Conservation (phyloP, 805 yeast genomes). For the Clavispora phyllophila region DNA sequence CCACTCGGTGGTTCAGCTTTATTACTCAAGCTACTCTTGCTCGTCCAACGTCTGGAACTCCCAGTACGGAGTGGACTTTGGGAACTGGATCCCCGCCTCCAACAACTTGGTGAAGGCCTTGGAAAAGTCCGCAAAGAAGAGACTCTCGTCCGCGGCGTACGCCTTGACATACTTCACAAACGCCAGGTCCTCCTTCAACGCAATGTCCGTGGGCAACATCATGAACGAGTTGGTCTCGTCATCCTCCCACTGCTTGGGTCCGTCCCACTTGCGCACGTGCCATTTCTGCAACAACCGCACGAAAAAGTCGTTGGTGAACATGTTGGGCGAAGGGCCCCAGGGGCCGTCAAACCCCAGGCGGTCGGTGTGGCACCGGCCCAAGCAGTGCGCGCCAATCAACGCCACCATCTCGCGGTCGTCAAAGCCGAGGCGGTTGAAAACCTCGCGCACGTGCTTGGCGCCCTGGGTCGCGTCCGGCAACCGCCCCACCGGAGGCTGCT, state of each 20-base stretch:
- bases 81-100: conserved; percentile 32
- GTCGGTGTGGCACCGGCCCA: conserved; percentile 35
- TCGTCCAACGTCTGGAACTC: conserved; percentile 12
- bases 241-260: conserved; percentile 38
- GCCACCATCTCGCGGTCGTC: conserved; percentile 38
- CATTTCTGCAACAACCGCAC: conserved; percentile 45
- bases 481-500: conserved; percentile 42
- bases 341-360: conserved; percentile 40
- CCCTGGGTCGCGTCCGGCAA: conserved; percentile 47
- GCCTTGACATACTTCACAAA: conserved; percentile 43
- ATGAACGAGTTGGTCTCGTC: conserved; percentile 35
- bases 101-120: conserved; percentile 42
- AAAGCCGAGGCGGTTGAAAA: conserved; percentile 44
- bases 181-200: conserved; percentile 41
- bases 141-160: conserved; percentile 46
- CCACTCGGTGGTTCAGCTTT: too few species aligned
- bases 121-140: conserved; percentile 47
- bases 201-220: conserved; percentile 61
- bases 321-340: conserved; percentile 35
- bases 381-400: conserved; percentile 39
- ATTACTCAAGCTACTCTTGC: too few species aligned
- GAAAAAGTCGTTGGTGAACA: conserved; percentile 38
- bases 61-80: conserved; percentile 2
- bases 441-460: conserved; percentile 40
- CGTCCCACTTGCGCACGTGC: conserved; percentile 43